phyloP scores from a whole-genome alignment of 352 stramenopile genomes.

The Elongisporangium anandrum region DNA sequence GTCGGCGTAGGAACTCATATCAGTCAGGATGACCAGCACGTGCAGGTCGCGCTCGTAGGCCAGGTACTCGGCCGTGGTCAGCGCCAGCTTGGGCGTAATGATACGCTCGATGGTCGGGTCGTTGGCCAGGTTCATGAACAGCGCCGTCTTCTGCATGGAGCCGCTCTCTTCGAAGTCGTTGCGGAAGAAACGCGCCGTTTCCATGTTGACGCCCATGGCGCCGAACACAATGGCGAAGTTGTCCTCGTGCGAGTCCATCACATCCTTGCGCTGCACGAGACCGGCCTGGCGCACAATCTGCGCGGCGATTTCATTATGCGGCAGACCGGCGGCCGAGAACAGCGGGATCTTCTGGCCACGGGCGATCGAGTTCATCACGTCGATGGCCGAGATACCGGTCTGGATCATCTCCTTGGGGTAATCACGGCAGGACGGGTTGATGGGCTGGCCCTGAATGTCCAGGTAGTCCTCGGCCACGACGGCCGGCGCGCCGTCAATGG shows the following conservation, averaged over 20 bases:
- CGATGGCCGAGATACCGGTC: conserved; percentile 99
- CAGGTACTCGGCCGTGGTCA: conserved; percentile 99
- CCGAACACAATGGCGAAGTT: conserved; percentile 99
- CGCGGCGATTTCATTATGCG: conserved; percentile 98
- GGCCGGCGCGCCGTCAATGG: conserved; percentile 96
- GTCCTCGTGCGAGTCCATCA: conserved; percentile 97
- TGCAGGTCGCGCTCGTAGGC: conserved; percentile 99
- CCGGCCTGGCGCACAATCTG: conserved; percentile 99
- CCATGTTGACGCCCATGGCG: conserved; percentile 99
- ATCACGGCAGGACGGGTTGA: conserved; percentile 98
- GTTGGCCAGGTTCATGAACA: conserved; percentile 99
- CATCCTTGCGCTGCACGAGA: conserved; percentile 98
- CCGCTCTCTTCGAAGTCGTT: conserved; percentile 97
- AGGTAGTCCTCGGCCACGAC: conserved; percentile 98
- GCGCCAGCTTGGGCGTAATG: conserved; percentile 97
- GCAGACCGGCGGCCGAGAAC: conserved; percentile 97
- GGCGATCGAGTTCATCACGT: conserved; percentile 99
- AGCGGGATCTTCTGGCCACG: conserved; percentile 99
- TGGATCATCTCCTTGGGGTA: conserved; percentile 99
- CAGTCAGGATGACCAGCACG: conserved; percentile 99
- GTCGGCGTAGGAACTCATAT: conserved; percentile 99
- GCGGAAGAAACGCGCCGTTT: conserved; percentile 96
- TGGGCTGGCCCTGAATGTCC: conserved; percentile 99
- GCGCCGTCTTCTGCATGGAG: conserved; percentile 97
- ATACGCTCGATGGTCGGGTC: conserved; percentile 99